phyloP scores from a whole-genome alignment of 768 basidiomycete genomes.

The Naganishia vaughanmartiniae region DNA sequence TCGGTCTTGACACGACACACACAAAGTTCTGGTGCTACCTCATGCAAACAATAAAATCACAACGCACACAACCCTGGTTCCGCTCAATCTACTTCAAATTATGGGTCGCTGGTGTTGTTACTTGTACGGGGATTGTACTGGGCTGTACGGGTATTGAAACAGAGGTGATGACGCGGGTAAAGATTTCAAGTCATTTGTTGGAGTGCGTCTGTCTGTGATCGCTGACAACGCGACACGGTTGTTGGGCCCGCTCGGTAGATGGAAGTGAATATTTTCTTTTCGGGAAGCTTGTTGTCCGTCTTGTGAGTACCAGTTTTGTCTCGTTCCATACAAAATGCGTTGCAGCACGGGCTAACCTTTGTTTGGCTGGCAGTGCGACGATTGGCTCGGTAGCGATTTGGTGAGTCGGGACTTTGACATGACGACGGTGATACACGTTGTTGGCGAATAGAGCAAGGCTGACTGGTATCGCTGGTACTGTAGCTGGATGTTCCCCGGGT shows the following conservation, averaged over 20 bases:
- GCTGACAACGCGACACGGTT: too few relatives aligned
- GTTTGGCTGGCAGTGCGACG: not conserved
- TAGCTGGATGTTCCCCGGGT: conserved; percentile 42
- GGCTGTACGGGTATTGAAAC: conserved; percentile 36
- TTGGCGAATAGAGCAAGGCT: too few relatives aligned
- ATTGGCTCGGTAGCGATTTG: conserved; percentile 21
- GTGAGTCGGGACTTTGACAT: not conserved
- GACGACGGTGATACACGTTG: not conserved
- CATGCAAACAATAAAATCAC: conserved; percentile 36
- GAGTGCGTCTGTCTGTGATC: too few relatives aligned
- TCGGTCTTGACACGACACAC: too few relatives aligned
- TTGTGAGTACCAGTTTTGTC: not conserved
- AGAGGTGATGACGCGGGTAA: conserved; percentile 30
- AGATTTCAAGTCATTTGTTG: too few relatives aligned
- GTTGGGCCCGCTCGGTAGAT: too few relatives aligned
- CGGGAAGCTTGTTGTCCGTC: conserved; percentile 31
- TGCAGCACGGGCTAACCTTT: not conserved
- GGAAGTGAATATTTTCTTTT: conserved; percentile 41
- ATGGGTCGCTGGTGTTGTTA: conserved; percentile 69
- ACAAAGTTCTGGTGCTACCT: conserved; percentile 34
- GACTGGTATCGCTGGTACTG: conserved; percentile 3
- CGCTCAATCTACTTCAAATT: conserved; percentile 38
- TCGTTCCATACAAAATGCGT: not conserved
- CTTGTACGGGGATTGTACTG: conserved; percentile 55
- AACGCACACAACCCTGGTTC: conserved; percentile 38